phyloP scores from a whole-genome alignment of 306 rosid species.

The Sicyos edulis region DNA sequence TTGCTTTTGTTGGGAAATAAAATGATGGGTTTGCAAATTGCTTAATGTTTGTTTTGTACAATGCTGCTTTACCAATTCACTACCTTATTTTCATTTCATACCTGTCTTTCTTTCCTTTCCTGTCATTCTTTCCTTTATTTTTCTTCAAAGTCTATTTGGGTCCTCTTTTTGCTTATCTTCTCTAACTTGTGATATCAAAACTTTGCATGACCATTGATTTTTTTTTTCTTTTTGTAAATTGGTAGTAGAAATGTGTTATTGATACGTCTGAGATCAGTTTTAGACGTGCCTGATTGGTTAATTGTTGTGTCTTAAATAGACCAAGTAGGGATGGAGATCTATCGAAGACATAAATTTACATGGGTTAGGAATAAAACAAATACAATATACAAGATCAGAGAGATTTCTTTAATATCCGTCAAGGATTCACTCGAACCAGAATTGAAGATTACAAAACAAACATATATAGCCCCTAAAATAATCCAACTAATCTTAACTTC shows the following conservation, averaged over 20 bases:
- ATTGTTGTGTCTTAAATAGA: too few species aligned
- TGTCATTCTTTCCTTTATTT: neutral
- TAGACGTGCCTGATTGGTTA: too few species aligned
- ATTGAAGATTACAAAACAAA: too few species aligned
- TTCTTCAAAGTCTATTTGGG: neutral
- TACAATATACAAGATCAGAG: too few species aligned
- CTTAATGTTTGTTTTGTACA: constrained; percentile 2
- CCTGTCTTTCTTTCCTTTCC: neutral
- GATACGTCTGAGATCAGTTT: neutral
- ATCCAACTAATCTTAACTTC: too few species aligned
- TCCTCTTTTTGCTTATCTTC: neutral
- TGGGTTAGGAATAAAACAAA: too few species aligned
- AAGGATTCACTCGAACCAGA: too few species aligned
- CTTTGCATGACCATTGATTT: neutral
- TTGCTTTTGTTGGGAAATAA: neutral
- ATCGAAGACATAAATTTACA: too few species aligned
- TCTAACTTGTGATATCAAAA: neutral
- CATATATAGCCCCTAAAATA: too few species aligned
- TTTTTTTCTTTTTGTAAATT: too few species aligned
- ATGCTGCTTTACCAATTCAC: constrained; percentile 12
- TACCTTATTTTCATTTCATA: neutral
- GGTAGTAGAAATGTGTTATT: neutral
- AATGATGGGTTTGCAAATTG: neutral
- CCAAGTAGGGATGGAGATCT: too few species aligned
- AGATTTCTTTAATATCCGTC: too few species aligned